These are phyloP conservation scores for Phytopythium oedochilum DNA, from an alignment of 352 stramenopile genomes.

Conservation along the genomic window DNA sequence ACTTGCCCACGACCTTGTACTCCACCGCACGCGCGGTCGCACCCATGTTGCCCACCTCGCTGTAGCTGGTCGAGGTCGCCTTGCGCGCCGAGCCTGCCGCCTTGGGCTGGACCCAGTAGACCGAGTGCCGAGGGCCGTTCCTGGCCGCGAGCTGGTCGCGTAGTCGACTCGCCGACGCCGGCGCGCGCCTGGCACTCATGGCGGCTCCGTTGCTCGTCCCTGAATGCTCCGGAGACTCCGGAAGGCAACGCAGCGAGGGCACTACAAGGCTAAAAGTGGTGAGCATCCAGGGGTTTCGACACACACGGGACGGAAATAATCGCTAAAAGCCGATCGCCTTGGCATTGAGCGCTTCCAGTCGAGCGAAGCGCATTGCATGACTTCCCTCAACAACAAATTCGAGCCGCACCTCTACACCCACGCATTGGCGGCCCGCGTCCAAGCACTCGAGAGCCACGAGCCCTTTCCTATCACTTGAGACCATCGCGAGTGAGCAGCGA, in stretches of 20 bases:
- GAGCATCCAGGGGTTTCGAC: not conserved
- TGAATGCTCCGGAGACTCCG: too few relatives aligned
- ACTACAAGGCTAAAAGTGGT: not conserved
- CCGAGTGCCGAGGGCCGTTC: slow-evolving; percentile 66
- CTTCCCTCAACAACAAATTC: too few relatives aligned
- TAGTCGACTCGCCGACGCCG: slow-evolving; percentile 31
- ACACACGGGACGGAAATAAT: not conserved
- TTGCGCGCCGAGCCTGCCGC: slow-evolving; percentile 16
- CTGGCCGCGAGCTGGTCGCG: slow-evolving; percentile 49
- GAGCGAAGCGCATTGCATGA: too few relatives aligned
- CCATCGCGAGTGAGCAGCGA: slow-evolving; percentile 81
- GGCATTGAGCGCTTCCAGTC: not conserved
- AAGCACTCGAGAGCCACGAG: not conserved
- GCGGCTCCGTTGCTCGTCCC: not conserved
- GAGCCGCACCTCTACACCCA: too few relatives aligned
- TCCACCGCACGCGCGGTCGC: slow-evolving; percentile 31
- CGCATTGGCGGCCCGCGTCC: too few relatives aligned
- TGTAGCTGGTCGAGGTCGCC: slow-evolving; percentile 28
- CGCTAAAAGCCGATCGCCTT: not conserved
- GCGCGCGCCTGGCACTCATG: slow-evolving; percentile 14
- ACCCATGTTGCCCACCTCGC: slow-evolving; percentile 28
- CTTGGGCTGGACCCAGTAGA: slow-evolving; percentile 76
- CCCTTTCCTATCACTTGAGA: slow-evolving; percentile 9
- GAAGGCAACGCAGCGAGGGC: not conserved
- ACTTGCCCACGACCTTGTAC: slow-evolving; percentile 70